Conservation (phyloP, 768 basidiomycete genomes). For the Antrodiella citrinella region DNA sequence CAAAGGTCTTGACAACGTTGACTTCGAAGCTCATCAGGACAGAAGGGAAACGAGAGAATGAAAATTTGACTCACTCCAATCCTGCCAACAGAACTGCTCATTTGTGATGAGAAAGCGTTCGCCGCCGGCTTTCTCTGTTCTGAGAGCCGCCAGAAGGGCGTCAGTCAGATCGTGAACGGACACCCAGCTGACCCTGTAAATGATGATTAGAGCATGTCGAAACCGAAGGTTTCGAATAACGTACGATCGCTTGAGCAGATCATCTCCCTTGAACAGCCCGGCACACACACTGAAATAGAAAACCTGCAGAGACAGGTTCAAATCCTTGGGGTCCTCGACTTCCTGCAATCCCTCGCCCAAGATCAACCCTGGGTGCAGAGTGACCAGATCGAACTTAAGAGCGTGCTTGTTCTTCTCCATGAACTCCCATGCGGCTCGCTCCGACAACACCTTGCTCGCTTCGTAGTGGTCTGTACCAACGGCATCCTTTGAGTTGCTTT, state of each 20-base stretch:
- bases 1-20: slow-evolving; percentile 4
- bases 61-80: slow-evolving; percentile 10
- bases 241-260: neutral
- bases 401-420: slow-evolving; percentile 12
- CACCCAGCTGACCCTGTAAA: neutral
- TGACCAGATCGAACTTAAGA: slow-evolving; percentile 25
- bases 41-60: too few relatives aligned
- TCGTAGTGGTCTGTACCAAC: slow-evolving; percentile 28
- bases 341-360: slow-evolving; percentile 8
- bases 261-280: neutral
- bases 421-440: slow-evolving; percentile 24
- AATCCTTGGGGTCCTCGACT: neutral
- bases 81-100: slow-evolving; percentile 9
- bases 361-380: slow-evolving; percentile 29
- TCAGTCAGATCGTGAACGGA: neutral
- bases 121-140: neutral
- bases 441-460: slow-evolving; percentile 59
- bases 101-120: slow-evolving; percentile 7
- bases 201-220: neutral
- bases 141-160: neutral
- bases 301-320: slow-evolving; percentile 1
- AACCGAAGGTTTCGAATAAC: neutral
- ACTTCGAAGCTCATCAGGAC: too few relatives aligned
- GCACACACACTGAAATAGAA: neutral
- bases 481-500: too few relatives aligned